Conservation (phyloP, 441 rosid genomes). For the Pelargonium cotyledonis region DNA sequence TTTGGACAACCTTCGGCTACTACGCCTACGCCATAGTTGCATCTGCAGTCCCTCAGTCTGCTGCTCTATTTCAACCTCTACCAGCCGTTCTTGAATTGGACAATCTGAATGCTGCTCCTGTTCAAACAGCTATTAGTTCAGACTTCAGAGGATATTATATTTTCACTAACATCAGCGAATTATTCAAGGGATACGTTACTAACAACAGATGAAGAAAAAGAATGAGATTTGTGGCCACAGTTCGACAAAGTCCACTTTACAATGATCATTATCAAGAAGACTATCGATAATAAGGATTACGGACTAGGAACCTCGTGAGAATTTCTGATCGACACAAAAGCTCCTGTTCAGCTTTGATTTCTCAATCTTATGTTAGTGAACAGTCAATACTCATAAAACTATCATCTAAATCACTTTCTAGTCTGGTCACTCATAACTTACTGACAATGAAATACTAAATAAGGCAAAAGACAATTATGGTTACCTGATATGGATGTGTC, state of each 20-base stretch:
- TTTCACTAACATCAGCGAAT: background rate
- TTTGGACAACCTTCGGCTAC: background rate
- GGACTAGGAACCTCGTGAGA: no score
- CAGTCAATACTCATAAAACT: background rate
- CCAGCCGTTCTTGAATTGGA: background rate
- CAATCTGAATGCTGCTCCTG: background rate
- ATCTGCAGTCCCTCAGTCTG: background rate
- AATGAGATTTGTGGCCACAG: background rate
- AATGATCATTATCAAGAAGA: no score
- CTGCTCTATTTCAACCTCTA: background rate
- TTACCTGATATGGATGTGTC: slow-evolving; percentile 5
- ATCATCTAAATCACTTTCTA: background rate
- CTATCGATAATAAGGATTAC: no score
- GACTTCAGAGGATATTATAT: background rate
- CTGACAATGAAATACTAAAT: background rate
- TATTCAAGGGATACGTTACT: background rate
- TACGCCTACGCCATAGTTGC: background rate
- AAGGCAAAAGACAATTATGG: background rate
- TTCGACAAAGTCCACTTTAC: no score
- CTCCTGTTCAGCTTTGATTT: no score
- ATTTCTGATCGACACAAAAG: no score
- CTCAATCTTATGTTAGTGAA: no score
- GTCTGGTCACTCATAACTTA: background rate
- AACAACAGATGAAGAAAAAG: background rate
- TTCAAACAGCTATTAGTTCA: background rate